phyloP scores from a whole-genome alignment of 805 yeast genomes.

The Lipomyces anomalus region DNA sequence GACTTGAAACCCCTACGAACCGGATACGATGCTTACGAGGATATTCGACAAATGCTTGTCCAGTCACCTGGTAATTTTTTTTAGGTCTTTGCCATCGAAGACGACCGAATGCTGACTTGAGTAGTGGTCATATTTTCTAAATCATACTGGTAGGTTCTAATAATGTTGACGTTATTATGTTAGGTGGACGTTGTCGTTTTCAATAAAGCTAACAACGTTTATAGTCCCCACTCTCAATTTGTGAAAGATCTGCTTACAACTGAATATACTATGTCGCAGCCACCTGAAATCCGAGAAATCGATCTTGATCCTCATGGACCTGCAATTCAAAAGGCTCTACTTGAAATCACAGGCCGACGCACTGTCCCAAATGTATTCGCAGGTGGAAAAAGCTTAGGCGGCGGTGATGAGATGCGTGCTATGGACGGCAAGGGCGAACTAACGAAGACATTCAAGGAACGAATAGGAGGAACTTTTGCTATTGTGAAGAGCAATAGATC shows the following conservation, averaged over 20 bases:
- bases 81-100: background rate
- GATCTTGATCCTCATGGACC: slow-evolving; percentile 74
- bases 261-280: slow-evolving; percentile 66
- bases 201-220: slow-evolving; percentile 29
- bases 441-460: slow-evolving; percentile 18
- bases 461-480: too few species aligned
- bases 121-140: slow-evolving; percentile 45
- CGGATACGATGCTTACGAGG: slow-evolving; percentile 11
- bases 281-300: slow-evolving; percentile 68
- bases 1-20: background rate
- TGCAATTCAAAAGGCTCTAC: slow-evolving; percentile 68
- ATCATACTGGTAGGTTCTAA: slow-evolving; percentile 34
- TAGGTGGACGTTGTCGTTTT: background rate
- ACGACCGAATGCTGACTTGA: background rate
- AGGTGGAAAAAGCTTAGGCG: slow-evolving; percentile 74
- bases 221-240: slow-evolving; percentile 66
- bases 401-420: slow-evolving; percentile 70
- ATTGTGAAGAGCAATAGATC: too few species aligned
- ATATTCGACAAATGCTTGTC: slow-evolving; percentile 8
- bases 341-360: slow-evolving; percentile 60
- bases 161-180: slow-evolving; percentile 1
- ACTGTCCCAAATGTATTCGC: slow-evolving; percentile 90
- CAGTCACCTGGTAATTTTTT: slow-evolving; percentile 14
- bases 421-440: slow-evolving; percentile 56
- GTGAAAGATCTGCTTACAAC: slow-evolving; percentile 61